These are phyloP conservation scores for Hanseniaspora uvarum DNA, from an alignment of 1,139 yeast species.

Conservation along the genomic window DNA sequence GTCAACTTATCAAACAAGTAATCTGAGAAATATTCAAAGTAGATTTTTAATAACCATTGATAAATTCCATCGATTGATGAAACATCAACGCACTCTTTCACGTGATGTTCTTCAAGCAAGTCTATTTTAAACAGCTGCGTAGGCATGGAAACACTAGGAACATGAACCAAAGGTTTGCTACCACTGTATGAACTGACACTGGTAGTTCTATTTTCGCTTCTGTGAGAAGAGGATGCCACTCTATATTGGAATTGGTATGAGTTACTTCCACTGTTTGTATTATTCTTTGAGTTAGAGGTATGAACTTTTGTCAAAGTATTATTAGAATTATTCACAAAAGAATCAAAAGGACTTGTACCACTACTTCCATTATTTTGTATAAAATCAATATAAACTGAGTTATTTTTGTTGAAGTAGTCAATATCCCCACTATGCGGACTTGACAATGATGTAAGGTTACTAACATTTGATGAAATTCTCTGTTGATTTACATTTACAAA, in stretches of 20 bases:
- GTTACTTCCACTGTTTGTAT: slow-evolving; percentile 1
- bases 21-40: slow-evolving; percentile 35
- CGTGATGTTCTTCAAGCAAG: slow-evolving; percentile 41
- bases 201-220: slow-evolving; percentile 24
- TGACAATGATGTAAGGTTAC: slow-evolving; percentile 9
- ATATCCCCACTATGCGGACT: slow-evolving; percentile 6
- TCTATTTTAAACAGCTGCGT: slow-evolving; percentile 48
- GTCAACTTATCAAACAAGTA: slow-evolving; percentile 40
- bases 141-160: slow-evolving; percentile 45
- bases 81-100: slow-evolving; percentile 43
- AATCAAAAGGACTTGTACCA: neutral
- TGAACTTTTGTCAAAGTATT: neutral
- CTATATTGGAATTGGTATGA: slow-evolving; percentile 15
- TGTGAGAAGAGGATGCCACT: slow-evolving; percentile 16
- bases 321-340: neutral
- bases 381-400: slow-evolving; percentile 1
- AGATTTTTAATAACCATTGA: slow-evolving; percentile 38
- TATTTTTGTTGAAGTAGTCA: slow-evolving; percentile 11
- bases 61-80: slow-evolving; percentile 43
- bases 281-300: slow-evolving; percentile 2
- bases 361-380: slow-evolving; percentile 8
- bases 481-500: neutral
- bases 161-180: slow-evolving; percentile 38
- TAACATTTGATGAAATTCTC: neutral
- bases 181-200: slow-evolving; percentile 29